Percentiles rank a stretch among this genome's conserved stretches.
Conservation (phyloP, 225 moss, liverwort and hornwort species). For the Rhytidiadelphus loreus region DNA sequence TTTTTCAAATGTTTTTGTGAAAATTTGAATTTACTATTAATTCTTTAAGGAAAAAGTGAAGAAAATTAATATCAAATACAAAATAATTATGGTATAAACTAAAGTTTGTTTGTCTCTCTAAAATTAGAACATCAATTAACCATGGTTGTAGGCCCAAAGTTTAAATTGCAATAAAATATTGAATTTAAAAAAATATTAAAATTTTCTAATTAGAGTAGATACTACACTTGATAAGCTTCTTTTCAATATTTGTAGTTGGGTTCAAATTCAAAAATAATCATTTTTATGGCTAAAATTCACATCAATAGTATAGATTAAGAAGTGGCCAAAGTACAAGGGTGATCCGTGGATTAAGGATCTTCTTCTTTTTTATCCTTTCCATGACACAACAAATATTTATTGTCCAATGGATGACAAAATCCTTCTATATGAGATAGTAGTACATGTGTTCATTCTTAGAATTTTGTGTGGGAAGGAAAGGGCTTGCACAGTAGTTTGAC, state of each 20-base stretch:
- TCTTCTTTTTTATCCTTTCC: neutral
- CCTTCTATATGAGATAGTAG: too few species aligned
- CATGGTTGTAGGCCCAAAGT: neutral
- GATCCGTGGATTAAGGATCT: neutral
- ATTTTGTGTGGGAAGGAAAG: too few species aligned
- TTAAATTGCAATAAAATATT: neutral
- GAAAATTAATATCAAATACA: neutral
- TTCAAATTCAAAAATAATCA: neutral
- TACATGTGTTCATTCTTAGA: too few species aligned
- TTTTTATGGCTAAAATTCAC: neutral
- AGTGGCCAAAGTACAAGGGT: neutral
- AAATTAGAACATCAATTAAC: neutral
- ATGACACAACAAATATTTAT: too few species aligned
- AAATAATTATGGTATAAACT: neutral
- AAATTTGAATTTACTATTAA: neutral
- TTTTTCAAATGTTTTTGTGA: too few species aligned
- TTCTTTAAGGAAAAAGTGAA: neutral
- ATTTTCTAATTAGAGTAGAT: neutral
- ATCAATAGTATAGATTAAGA: neutral
- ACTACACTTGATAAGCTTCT: neutral
- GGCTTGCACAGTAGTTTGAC: too few species aligned
- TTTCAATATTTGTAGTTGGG: rapidly evolving
- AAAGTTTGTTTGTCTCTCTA: neutral
- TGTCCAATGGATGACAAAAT: too few species aligned
- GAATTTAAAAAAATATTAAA: rapidly evolving